Percentiles rank a stretch among this genome's conserved stretches.
phyloP scores from a whole-genome alignment of 2,329 filamentous ascomycete genomes.

The Fusarium albidum region DNA sequence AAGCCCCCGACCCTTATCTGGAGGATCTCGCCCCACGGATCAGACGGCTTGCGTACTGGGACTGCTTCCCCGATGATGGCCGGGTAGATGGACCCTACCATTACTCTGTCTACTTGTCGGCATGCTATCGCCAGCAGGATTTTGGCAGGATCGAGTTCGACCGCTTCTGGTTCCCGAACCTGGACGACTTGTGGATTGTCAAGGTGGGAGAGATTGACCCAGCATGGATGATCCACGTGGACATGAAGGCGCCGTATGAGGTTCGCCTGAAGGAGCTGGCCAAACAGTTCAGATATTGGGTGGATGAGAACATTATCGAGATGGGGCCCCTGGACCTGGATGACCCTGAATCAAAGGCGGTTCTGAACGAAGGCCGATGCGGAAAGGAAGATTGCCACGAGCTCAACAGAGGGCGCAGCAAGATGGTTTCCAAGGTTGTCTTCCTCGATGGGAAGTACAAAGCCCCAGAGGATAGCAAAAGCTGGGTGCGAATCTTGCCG shows the following conservation, averaged over 20 bases:
- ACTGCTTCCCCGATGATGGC: constrained; percentile 50
- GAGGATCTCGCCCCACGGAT: constrained; percentile 46
- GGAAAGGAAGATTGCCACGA: constrained; percentile 46
- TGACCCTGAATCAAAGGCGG: constrained; percentile 45
- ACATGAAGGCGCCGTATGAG: constrained; percentile 42
- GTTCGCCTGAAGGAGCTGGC: constrained; percentile 44
- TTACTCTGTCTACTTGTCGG: constrained; percentile 47
- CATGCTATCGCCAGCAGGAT: constrained; percentile 42
- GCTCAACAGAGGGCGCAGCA: constrained; percentile 46
- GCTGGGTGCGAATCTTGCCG: constrained; percentile 46
- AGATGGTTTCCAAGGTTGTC: constrained; percentile 49
- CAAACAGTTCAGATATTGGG: constrained; percentile 50
- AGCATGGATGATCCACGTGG: constrained; percentile 47
- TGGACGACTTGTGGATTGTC: constrained; percentile 50
- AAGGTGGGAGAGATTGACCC: constrained; percentile 50
- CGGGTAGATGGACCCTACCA: constrained; percentile 44
- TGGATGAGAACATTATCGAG: constrained; percentile 48
- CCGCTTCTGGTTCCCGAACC: constrained; percentile 50
- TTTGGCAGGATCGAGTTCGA: constrained; percentile 48
- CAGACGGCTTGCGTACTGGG: constrained; percentile 49
- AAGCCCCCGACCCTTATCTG: constrained; percentile 42
- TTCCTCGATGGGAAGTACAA: constrained; percentile 48
- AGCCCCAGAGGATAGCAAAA: constrained; percentile 31
- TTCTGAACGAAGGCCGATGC: constrained; percentile 47
- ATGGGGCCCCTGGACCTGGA: constrained; percentile 46